Percentiles rank a stretch among this genome's conserved stretches.
These are phyloP conservation scores for Linum usitatissimum DNA, from an alignment of 345 rosid genomes.

Conservation along the genomic window DNA sequence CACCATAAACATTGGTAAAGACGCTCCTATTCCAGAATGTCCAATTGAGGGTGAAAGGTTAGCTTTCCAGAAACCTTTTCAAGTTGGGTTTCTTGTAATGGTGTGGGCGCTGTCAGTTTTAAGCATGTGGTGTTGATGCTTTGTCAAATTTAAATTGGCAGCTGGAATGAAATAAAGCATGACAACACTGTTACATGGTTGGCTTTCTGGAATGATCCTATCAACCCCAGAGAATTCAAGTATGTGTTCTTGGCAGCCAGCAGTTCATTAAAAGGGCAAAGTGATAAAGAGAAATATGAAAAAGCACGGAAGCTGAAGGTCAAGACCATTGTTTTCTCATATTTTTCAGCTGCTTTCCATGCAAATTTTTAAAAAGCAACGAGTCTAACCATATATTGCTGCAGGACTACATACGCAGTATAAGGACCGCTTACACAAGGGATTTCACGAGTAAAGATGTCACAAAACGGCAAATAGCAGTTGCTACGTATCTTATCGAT, in stretches of 20 bases:
- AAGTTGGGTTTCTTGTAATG: not conserved
- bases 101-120: not conserved
- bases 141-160: conserved; percentile 31
- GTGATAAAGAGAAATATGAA: conserved; percentile 97
- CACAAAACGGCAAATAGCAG: conserved; percentile 73
- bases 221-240: conserved; percentile 81
- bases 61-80: conserved; percentile 14
- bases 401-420: conserved; percentile 68
- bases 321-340: conserved; percentile 4
- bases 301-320: conserved; percentile 96
- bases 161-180: conserved; percentile 97
- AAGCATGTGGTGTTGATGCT: conserved; percentile 12
- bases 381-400: conserved; percentile 11
- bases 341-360: not conserved
- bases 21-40: conserved; percentile 78
- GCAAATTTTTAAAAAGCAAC: not conserved
- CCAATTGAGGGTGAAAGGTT: conserved; percentile 95
- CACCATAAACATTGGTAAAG: conserved; percentile 88
- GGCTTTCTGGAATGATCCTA: conserved; percentile 98
- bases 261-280: conserved; percentile 92
- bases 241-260: conserved; percentile 96
- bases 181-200: conserved; percentile 97
- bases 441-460: conserved; percentile 65
- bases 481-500: conserved; percentile 97
- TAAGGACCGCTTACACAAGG: conserved; percentile 79